A percentile compares a stretch with the other conserved stretches of the same genome.
phyloP scores from a whole-genome alignment of 1,284 basidiomycete species.

The Mycocalia duriaeana region DNA sequence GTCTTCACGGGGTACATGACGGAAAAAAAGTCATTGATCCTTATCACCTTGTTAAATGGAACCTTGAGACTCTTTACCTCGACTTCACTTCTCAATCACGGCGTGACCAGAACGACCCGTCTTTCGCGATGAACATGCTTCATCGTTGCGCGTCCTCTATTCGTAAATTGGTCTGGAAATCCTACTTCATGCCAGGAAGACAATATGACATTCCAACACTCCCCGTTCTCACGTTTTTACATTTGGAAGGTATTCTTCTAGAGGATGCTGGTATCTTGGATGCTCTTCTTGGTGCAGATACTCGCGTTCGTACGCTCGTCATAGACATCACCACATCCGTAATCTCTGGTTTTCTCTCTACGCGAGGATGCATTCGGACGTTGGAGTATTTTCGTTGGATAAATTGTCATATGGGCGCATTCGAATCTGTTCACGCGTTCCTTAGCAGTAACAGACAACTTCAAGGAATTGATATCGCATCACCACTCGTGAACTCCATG shows the following conservation, averaged over 20 bases:
- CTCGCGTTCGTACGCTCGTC: conserved; percentile 15
- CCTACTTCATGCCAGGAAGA: background rate
- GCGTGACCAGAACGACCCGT: background rate
- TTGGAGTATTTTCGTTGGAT: conserved; percentile 20
- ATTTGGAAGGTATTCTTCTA: conserved; percentile 12
- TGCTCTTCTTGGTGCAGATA: conserved; percentile 14
- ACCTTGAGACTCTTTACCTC: conserved; percentile 17
- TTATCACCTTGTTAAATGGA: conserved; percentile 1
- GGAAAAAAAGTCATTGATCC: conserved; percentile 3
- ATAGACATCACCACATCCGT: conserved; percentile 15
- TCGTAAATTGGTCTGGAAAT: too few relatives aligned
- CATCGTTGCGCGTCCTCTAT: background rate
- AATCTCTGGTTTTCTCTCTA: conserved; percentile 13
- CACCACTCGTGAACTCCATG: conserved; percentile 10
- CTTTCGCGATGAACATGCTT: background rate
- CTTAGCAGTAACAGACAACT: conserved; percentile 22
- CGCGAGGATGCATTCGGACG: conserved; percentile 17
- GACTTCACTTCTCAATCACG: conserved; percentile 7
- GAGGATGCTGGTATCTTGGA: conserved; percentile 12
- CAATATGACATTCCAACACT: conserved; percentile 11
- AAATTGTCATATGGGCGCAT: conserved; percentile 4
- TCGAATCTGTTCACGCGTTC: conserved; percentile 18
- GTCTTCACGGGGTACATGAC: conserved; percentile 11
- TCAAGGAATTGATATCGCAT: conserved; percentile 15
- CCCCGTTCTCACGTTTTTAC: conserved; percentile 18